phyloP scores from a whole-genome alignment of 768 basidiomycete species.

The Tylopilus vinaceipallidus region DNA sequence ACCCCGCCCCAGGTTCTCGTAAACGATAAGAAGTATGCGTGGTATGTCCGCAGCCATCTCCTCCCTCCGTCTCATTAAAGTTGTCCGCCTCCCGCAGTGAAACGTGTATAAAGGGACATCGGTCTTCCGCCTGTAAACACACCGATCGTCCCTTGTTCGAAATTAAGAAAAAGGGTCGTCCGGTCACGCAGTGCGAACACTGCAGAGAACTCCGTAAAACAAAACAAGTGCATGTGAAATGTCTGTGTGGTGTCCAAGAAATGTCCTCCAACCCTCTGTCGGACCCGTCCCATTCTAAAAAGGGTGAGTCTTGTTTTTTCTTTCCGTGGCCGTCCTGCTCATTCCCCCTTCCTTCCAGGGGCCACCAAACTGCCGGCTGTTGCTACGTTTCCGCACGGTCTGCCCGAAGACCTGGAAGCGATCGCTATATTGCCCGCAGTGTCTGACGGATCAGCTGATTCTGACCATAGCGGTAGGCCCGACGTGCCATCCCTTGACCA shows the following conservation, averaged over 20 bases:
- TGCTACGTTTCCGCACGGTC: constrained; percentile 80
- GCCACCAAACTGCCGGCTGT: constrained; percentile 58
- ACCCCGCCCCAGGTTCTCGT: constrained; percentile 53
- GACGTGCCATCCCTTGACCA: constrained; percentile 42
- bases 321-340: neutral
- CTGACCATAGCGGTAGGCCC: constrained; percentile 66
- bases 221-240: constrained; percentile 45
- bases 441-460: constrained; percentile 55
- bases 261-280: constrained; percentile 15
- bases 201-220: constrained; percentile 48
- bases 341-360: constrained; percentile 49
- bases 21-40: constrained; percentile 78
- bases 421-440: constrained; percentile 32
- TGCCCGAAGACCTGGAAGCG: constrained; percentile 68
- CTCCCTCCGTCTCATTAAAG: constrained; percentile 4
- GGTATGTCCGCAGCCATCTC: constrained; percentile 46
- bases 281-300: constrained; percentile 44
- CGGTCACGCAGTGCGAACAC: constrained; percentile 53
- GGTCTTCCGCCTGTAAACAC: constrained; percentile 86
- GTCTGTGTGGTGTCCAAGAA: constrained; percentile 41
- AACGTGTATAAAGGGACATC: constrained; percentile 93
- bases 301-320: constrained; percentile 50
- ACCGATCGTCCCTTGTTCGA: constrained; percentile 84
- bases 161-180: constrained; percentile 67
- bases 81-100: constrained; percentile 48